Base-by-base conservation (phyloP, 2,329 filamentous ascomycete genomes). In the Trichoderma sp. region DNA sequence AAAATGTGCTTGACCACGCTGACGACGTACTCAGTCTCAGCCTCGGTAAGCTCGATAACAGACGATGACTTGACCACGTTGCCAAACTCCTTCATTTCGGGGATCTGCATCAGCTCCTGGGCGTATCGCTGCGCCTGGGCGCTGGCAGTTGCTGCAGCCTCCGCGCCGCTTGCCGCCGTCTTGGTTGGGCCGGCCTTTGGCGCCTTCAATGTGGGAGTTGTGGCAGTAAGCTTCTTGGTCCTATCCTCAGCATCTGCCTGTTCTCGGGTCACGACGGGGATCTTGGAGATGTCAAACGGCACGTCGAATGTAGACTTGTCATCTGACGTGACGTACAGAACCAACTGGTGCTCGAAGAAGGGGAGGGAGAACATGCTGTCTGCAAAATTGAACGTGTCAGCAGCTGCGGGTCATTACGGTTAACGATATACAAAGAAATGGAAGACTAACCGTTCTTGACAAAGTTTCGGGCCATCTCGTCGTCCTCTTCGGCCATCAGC, bases 11-110 rank as follows among this genome's bases (percentile, higher is more conserved):
- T 99, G 80, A 97, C 87, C 25, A 95, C 90, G 39, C 87, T 89
- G 69, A 99, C 95, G 60, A 97, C 93, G 74, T 99, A 99, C 80
- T 99, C 95, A 22, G 94, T 98, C 81, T 98, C 95, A 64, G 93
- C 92, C 79, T 99, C 95, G 19, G 95, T 98, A 70, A 99, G 89
- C 80, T 97, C 94, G 72, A 97, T 88, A 59, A 91, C 82, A 29
- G 88, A 81, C 68, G 93, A 97, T 52, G 94, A 97, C 83, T 97
- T 98, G 83, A 99, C 91, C 13, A 98, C 88, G 71, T 86, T 86
- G 74, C 95, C 95, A 78, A 97, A 97, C 71, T 91, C 89, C 76
- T 91, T 91, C 84, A 99, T 89, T 78, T 98, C 94, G 70, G 94
- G 93, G 72, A 98, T 94, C 74, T 90, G 88, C 81, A 93, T 86